These are phyloP conservation scores for Fraxinus americana DNA, from an alignment of 257 asterid species.

Conservation along the genomic window DNA sequence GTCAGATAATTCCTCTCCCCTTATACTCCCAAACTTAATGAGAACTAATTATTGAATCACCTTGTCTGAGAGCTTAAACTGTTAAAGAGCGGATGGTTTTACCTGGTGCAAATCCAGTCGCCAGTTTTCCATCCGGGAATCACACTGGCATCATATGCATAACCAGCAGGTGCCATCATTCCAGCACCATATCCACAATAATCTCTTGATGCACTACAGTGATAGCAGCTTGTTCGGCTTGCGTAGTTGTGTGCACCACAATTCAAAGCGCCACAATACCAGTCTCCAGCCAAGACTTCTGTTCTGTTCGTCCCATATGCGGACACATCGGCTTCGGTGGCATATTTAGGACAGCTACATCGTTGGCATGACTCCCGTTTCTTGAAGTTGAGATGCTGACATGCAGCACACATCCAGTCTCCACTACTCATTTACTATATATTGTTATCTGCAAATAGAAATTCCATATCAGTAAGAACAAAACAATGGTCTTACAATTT, in stretches of 20 bases:
- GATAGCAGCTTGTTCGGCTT: constrained; percentile 68
- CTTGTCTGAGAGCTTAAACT: background rate
- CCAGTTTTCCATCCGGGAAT: constrained; percentile 94
- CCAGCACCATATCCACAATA: constrained; percentile 52
- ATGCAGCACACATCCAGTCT: constrained; percentile 88
- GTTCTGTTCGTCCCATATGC: constrained; percentile 49
- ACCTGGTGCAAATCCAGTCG: constrained; percentile 85
- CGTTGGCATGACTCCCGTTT: constrained; percentile 73
- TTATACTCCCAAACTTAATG: background rate
- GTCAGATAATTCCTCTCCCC: background rate
- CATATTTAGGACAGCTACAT: constrained; percentile 75
- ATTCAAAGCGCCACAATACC: constrained; percentile 66
- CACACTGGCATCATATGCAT: constrained; percentile 40
- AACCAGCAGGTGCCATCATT: constrained; percentile 45
- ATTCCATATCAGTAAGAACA: background rate
- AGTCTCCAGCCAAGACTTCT: constrained; percentile 73
- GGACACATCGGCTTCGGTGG: constrained; percentile 46
- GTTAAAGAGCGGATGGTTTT: background rate
- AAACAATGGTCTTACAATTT: background rate
- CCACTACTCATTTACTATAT: constrained; percentile 62
- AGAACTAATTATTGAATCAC: background rate
- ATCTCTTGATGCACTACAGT: constrained; percentile 58
- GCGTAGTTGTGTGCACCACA: constrained; percentile 93
- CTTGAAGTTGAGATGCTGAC: constrained; percentile 78
- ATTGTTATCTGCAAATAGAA: constrained; percentile 16